Percentiles rank a stretch among this genome's conserved stretches.
These are phyloP conservation scores for Penstemon barbatus DNA, from an alignment of 257 asterid species.

Conservation along the genomic window DNA sequence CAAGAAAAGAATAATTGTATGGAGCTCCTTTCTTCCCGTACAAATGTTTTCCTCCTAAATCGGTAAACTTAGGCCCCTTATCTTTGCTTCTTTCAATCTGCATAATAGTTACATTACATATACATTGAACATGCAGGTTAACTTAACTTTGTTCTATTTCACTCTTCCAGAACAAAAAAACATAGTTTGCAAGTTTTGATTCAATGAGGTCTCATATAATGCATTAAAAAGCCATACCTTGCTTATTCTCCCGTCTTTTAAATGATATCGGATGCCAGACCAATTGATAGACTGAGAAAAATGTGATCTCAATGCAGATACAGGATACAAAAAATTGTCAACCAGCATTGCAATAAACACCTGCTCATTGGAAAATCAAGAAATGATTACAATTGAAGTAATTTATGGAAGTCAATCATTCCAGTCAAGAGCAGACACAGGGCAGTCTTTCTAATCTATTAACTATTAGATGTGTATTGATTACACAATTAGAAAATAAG, in stretches of 20 bases:
- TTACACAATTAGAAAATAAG: not conserved
- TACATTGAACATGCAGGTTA: not conserved
- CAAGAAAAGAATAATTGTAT: constrained; percentile 55
- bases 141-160: not conserved
- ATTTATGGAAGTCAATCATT: constrained; percentile 2
- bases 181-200: not conserved
- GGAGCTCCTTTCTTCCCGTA: constrained; percentile 73
- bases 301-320: constrained; percentile 91
- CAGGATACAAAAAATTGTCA: constrained; percentile 86
- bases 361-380: constrained; percentile 50
- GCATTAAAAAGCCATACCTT: constrained; percentile 48
- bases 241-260: constrained; percentile 81
- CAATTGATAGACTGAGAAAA: constrained; percentile 90
- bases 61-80: constrained; percentile 88
- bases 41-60: constrained; percentile 91
- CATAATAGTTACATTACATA: constrained; percentile 1
- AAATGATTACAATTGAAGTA: constrained; percentile 22
- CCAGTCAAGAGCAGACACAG: constrained; percentile 9
- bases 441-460: not conserved
- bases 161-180: no score
- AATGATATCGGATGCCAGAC: constrained; percentile 94
- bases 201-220: not conserved
- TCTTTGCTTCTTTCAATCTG: constrained; percentile 95
- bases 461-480: not conserved
- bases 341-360: constrained; percentile 93